Base-by-base conservation (phyloP, 1,284 basidiomycete genomes). In the Pseudozyma hubeiensis region DNA sequence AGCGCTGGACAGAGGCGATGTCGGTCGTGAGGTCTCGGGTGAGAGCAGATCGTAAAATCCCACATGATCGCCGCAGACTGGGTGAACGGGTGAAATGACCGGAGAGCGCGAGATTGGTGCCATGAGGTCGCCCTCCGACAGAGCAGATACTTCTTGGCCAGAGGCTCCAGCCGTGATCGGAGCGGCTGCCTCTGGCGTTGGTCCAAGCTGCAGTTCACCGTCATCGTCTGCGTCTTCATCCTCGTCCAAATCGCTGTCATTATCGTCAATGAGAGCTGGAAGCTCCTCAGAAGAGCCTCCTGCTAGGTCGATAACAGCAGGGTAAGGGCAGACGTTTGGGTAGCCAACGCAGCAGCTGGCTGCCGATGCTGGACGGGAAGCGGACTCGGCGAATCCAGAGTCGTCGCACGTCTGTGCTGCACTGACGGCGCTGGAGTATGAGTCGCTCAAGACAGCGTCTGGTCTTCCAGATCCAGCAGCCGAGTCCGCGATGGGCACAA, bases 241-340 rank as follows among this genome's bases (percentile, higher is more conserved):
- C 3, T 74, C 65, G 34, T 75, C 73, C 3, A 60, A 17, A 39
- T 75, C 73, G 61, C 73, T 71, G 53, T 75, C 58, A 35, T 60
- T 44, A 33, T 75, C 68, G 16, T 72, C 69, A 37, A 75, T 56
- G 41, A 75, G 17, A 37, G 73, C 73, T 1, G 73, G 73, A 7
- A 75, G 64, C 45, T 75, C 73, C 35, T 75, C 73, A 5, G 64
- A 64, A 0, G 72, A 75, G 11, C 48, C 35, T 17, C 53, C 61
- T 10, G 49, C 51, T 16, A 43, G 56, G 34, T 53, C 60, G 6
- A 16, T 24, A 4, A 46, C 33, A 14, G 66, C 53, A 17, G 72
- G 72, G 17, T 75, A 75, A 0, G 72, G 72, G 48, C 72, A 75
- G 6, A 75, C 61, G 39, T 75, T 64, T 3, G 72, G 72, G n/a